These are phyloP conservation scores for Xerocomus minutiporus DNA, from an alignment of 1,284 basidiomycete species.

Conservation along the genomic window DNA sequence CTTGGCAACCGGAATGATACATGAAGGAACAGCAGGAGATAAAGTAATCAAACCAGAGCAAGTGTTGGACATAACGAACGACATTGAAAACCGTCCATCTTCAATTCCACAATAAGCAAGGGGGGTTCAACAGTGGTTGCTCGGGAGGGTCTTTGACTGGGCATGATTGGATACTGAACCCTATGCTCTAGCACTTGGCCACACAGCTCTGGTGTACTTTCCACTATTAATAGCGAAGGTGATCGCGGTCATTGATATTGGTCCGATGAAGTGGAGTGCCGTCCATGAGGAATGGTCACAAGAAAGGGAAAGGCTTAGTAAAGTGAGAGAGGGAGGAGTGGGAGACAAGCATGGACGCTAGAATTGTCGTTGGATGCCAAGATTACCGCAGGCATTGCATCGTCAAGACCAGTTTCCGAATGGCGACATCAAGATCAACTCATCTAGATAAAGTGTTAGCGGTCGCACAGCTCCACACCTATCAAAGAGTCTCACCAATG, in stretches of 20 bases:
- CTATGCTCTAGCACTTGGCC: conserved; percentile 17
- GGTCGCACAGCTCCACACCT: not conserved
- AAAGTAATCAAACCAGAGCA: conserved; percentile 20
- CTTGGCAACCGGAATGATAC: too few relatives aligned
- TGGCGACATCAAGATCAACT: conserved; percentile 34
- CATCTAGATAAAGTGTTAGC: conserved; percentile 50
- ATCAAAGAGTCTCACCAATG: conserved; percentile 58
- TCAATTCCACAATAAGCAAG: conserved; percentile 10
- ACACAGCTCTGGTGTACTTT: conserved; percentile 38
- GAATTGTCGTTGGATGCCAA: too few relatives aligned
- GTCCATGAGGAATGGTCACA: conserved; percentile 73
- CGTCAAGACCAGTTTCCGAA: too few relatives aligned
- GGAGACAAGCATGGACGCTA: too few relatives aligned
- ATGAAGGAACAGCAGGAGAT: not conserved
- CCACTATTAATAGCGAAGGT: conserved; percentile 37
- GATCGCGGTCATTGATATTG: conserved; percentile 33
- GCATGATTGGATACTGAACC: conserved; percentile 41
- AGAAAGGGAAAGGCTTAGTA: conserved; percentile 73
- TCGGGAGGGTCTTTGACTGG: conserved; percentile 40
- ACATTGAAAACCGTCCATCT: conserved; percentile 16
- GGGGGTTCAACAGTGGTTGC: conserved; percentile 11
- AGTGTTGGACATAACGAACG: conserved; percentile 15
- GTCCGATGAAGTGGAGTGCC: conserved; percentile 55
- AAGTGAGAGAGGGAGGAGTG: conserved; percentile 55
- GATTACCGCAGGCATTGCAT: too few relatives aligned